Conservation (phyloP, 495 filamentous ascomycete species). For the Talaromyces thailandensis region DNA sequence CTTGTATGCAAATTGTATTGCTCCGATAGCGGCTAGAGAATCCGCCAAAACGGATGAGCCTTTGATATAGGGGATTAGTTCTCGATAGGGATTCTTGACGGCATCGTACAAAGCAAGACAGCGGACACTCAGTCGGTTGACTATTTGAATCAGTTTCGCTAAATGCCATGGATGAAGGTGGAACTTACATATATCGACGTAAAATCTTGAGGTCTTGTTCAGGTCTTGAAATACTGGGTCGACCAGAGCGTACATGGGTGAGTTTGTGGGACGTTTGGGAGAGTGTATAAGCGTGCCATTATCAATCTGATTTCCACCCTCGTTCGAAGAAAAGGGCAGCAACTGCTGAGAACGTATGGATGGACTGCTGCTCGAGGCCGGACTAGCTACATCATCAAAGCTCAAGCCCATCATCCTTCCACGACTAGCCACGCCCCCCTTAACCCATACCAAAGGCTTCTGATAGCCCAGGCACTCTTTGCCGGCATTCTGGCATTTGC, state of each 20-base stretch:
- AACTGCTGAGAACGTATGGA: not conserved
- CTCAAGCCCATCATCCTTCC: conserved; percentile 45
- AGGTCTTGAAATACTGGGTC: conserved; percentile 36
- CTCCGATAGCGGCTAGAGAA: conserved; percentile 30
- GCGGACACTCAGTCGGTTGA: conserved; percentile 24
- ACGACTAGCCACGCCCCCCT: conserved; percentile 39
- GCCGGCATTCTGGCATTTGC: conserved; percentile 54
- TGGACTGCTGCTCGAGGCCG: not conserved
- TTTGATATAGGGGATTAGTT: conserved; percentile 28
- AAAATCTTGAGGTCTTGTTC: conserved; percentile 25
- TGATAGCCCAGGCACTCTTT: conserved; percentile 56
- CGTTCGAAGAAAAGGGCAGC: not conserved
- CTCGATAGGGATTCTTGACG: conserved; percentile 31
- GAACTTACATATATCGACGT: conserved; percentile 32
- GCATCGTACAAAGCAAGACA: conserved; percentile 32
- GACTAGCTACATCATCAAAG: conserved; percentile 24
- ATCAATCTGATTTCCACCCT: not conserved
- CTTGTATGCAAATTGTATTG: conserved; percentile 31
- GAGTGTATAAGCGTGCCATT: not conserved
- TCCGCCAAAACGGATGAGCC: conserved; percentile 31
- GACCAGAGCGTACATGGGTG: conserved; percentile 22
- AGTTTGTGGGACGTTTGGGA: not conserved
- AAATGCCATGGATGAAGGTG: not conserved
- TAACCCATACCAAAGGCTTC: conserved; percentile 43
- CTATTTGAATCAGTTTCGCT: conserved; percentile 9